Base-by-base conservation (phyloP, 2,329 filamentous ascomycete genomes). In the Magnaporthiopsis incrustans region DNA sequence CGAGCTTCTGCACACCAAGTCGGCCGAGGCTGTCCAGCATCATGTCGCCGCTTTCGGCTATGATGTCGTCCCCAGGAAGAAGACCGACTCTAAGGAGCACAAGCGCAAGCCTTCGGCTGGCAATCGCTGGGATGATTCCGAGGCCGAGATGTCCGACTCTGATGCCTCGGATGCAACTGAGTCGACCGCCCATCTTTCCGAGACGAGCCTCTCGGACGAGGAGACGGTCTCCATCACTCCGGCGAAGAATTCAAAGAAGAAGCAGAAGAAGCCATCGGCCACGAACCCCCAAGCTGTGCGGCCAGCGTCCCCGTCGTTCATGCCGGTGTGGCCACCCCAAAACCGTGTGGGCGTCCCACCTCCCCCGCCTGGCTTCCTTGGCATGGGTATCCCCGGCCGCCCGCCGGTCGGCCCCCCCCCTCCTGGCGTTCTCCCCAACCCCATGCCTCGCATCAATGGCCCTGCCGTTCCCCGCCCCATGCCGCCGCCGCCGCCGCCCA, bases 1-100 rank as follows among this genome's bases (percentile, higher is more conserved):
- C 7, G 72, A 75, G 62, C 65, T 70, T 22, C 74, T 79, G n/a
- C 74, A 77, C 65, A 65, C 68, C 59, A 75, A 73, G 65, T 76
- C 76, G 12, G 76, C 77, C n/a, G 73, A 75, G 57, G 74, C 73
- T n/a, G 73, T 77, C 57, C 70, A 73, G 56, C 67, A 71, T 57
- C 68, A 72, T 67, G 71, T 76, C 63, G 57, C 65, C n/a, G 68
- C 69, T 30, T 72, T 75, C 60, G 77, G 76, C 60, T 78, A 74
- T 61, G 71, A 67, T 30, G 60, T 67, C 18, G 63, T 64, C 3
- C 59, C 65, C 10, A 60, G 33, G 35, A 65, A 62, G 35, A 62
- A 58, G 32, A 30, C 30, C 30, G 38, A 38, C n/a, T 11, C 26
- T 5, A 32, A 35, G 58, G 1, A 22, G 2, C 30, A 25, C 27